Evolutionary conservation across 306 rosid genomes (phyloP), one percentile per base, ranked within the genome.

Genomic region (Gleditsia sinensis): DNA sequence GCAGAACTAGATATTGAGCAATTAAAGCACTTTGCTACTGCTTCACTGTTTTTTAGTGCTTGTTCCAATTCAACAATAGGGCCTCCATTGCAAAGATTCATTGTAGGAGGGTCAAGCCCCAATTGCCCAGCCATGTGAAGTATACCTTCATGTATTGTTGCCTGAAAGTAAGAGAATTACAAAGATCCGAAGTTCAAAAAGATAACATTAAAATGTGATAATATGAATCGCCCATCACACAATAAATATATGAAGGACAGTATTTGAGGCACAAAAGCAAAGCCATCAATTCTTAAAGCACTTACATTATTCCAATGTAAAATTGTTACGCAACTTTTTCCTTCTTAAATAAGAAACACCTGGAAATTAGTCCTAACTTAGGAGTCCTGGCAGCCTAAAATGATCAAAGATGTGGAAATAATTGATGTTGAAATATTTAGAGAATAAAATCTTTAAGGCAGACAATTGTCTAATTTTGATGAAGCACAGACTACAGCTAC

Each of bases 111-210:
- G 56, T 94, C 83, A 28, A 94, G 96, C 85, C 97, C 98, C 74
- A 94, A 76, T 55, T 94, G 98, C 74, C 97, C 98, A 78, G 98
- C 98, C 98, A 94, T 91, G 86, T 90, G 82, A 84, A 94, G 98
- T 83, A 94, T 76, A 81, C 88, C 85, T 83, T 80, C 82, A 77
- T 94, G 91, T 85, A 88, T 84, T 77, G 97, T 94, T 66, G 98
- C 97, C 97, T 94, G 86, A 54, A 79, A 80, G 70, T 21, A 77
- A 76, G 78, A 45, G 64, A 62, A 55, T 70, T 23, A 9, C 40
- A 46, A 63, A 72, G n/a, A 72, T 61, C 25, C 24, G 7, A 76
- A 23, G 36, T 40, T 60, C 51, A 40, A 37, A 71, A 0, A 23
- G 39, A 49, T 27, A 55, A 60, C 50, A 28, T 46, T 53, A 69